These are phyloP conservation scores for Teratosphaeria destructans DNA, from an alignment of 2,329 filamentous ascomycete species.

Conservation along the genomic window DNA sequence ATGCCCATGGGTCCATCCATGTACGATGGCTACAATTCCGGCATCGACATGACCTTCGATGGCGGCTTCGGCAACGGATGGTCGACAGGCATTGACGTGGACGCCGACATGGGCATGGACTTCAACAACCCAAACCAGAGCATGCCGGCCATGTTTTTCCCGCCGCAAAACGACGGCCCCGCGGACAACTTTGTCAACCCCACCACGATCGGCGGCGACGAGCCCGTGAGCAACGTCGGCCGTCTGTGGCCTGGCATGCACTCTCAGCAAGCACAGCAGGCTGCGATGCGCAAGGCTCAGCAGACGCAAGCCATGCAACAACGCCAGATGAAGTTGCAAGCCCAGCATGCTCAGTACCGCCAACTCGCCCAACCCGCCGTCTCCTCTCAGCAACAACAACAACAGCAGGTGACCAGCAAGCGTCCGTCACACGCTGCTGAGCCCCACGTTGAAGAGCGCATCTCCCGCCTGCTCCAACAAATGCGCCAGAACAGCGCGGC, in stretches of 20 bases:
- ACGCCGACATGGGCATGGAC: slow-evolving; percentile 59
- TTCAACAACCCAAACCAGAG: slow-evolving; percentile 40
- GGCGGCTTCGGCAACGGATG: slow-evolving; percentile 42
- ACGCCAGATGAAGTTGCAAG: slow-evolving; percentile 38
- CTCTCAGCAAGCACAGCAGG: slow-evolving; percentile 65
- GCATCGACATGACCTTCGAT: slow-evolving; percentile 56
- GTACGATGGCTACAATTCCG: slow-evolving; percentile 33
- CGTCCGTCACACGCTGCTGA: slow-evolving; percentile 34
- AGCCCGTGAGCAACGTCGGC: slow-evolving; percentile 45
- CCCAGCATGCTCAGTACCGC: slow-evolving; percentile 28
- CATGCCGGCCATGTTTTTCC: slow-evolving; percentile 53
- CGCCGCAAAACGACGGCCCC: slow-evolving; percentile 26
- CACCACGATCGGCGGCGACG: slow-evolving; percentile 55
- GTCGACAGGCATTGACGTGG: slow-evolving; percentile 40
- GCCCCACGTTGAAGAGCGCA: slow-evolving; percentile 66
- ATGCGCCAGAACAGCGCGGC: slow-evolving; percentile 68
- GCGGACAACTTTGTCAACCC: slow-evolving; percentile 59
- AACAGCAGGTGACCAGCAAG: slow-evolving; percentile 32
- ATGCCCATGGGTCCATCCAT: slow-evolving; percentile 56
- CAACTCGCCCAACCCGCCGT: slow-evolving; percentile 15
- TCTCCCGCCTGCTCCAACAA: slow-evolving; percentile 81
- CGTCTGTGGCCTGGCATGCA: slow-evolving; percentile 91
- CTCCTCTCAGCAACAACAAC: slow-evolving; percentile 21
- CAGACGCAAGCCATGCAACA: slow-evolving; percentile 32
- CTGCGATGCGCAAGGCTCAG: slow-evolving; percentile 45